Evolutionary conservation across 1,139 yeast genomes (phyloP), one percentile per base, ranked within the genome.

Genomic region (Scheffersomyces lignicola): DNA sequence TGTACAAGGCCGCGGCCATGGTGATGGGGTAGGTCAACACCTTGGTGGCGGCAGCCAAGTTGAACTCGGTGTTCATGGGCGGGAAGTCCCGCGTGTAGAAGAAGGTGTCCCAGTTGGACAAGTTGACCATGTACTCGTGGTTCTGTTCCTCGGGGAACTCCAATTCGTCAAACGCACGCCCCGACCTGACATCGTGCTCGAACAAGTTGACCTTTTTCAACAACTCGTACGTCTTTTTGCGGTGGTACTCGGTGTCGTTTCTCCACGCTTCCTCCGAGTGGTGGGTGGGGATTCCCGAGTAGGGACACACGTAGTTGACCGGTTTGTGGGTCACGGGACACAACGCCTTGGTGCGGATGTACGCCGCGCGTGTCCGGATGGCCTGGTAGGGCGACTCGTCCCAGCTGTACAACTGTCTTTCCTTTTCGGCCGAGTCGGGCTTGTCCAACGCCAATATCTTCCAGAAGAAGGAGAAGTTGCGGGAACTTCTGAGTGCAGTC

Each of bases 51-150:
- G 95, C 95, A 0, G 98, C 97, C 54, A 90, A 69, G 60, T 90
- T 95, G 65, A 87, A 92, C 58, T 90, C 97, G 9, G 96, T 86
- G 60, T 92, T 96, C 97, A 92, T 90, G 5, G 97, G 90, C 51
- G 80, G 83, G 58, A 88, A 92, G 51, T 85, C 87, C 58, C 98
- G 76, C 0, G 98, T 92, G 61, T 92, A 92, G 57, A 92, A 83
- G 52, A 79, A 92, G 13, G 95, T 72, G 60, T 92, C 97, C 98
- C 98, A 92, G 58, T 77, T 82, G 35, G 81, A 69, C 59, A 90
- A 77, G 58, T 87, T 90, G 41, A 89, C 80, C 43, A 79, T 70
- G 40, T 81, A 82, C 55, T 90, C 97, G 34, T 72, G 70, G 43
- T 82, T 86, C 59, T 87, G 96, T 18, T 69, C 76, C 6, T 78